Evolutionary conservation across 345 rosid genomes (phyloP).

Genomic region (Cardiospermum halicacabum): DNA sequence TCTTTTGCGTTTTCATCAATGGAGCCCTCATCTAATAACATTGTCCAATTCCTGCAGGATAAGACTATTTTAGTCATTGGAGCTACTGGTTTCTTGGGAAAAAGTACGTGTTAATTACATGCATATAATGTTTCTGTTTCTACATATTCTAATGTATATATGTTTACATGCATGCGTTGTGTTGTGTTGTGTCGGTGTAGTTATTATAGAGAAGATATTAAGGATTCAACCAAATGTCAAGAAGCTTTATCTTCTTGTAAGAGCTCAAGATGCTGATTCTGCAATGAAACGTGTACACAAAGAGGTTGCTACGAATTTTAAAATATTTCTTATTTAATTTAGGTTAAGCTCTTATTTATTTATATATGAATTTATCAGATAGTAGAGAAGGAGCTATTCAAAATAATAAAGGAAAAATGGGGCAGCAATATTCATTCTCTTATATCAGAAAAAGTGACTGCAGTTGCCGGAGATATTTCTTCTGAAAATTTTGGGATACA

Average conservation of each 20-base stretch:
- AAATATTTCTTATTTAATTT: no score
- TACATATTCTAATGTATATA: no score
- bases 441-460: constrained; percentile 13
- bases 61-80: constrained; percentile 43
- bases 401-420: constrained; percentile 5
- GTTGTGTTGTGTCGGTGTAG: no score
- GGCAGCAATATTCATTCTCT: constrained; percentile 11
- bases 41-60: constrained; percentile 22
- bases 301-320: no score
- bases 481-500: constrained; percentile 24
- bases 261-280: no score
- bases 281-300: no score
- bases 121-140: not conserved
- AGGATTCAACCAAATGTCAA: not conserved
- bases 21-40: not conserved
- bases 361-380: constrained; percentile 18
- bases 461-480: constrained; percentile 31
- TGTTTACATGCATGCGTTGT: no score
- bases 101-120: constrained; percentile 5
- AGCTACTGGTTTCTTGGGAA: constrained; percentile 47
- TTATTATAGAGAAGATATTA: no score
- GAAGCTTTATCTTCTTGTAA: not conserved
- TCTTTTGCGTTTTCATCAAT: no score
- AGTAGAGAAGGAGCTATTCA: constrained; percentile 23
- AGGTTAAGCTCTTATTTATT: no score